A percentile compares a stretch with the other conserved stretches of the same genome.
phyloP scores from a whole-genome alignment of 331 rosid species.

The Cydonia oblonga region DNA sequence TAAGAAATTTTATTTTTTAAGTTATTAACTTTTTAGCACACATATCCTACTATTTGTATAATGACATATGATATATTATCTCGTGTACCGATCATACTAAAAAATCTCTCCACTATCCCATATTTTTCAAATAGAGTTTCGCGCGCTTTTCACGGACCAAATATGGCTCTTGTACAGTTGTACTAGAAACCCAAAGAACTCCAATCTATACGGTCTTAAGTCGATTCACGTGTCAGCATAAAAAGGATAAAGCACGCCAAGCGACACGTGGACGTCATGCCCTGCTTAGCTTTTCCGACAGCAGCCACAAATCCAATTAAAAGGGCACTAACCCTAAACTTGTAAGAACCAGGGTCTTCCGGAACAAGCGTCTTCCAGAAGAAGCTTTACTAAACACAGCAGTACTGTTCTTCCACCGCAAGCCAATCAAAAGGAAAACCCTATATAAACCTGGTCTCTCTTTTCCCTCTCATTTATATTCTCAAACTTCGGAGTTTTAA shows the following conservation, averaged over 20 bases:
- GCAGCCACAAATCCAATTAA: background rate
- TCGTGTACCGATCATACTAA: no score
- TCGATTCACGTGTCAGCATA: background rate
- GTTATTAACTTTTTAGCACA: no score
- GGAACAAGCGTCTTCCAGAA: constrained; percentile 16
- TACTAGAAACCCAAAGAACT: background rate
- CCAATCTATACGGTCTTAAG: no score
- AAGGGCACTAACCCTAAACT: background rate
- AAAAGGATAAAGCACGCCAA: background rate
- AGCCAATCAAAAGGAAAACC: background rate
- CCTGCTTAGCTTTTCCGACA: background rate
- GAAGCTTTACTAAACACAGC: background rate
- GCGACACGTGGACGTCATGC: background rate
- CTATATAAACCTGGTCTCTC: background rate
- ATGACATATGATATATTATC: no score
- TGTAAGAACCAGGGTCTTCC: background rate
- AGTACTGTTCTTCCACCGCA: background rate
- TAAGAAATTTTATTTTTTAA: no score
- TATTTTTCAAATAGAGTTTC: no score
- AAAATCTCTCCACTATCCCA: no score
- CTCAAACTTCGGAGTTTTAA: background rate
- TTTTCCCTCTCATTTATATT: background rate
- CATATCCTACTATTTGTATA: no score
- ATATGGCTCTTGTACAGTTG: background rate
- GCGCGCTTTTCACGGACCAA: background rate